A percentile compares a stretch with the other conserved stretches of the same genome.
Conservation (phyloP, 768 basidiomycete genomes). For the Boletus vermiculosoides region DNA sequence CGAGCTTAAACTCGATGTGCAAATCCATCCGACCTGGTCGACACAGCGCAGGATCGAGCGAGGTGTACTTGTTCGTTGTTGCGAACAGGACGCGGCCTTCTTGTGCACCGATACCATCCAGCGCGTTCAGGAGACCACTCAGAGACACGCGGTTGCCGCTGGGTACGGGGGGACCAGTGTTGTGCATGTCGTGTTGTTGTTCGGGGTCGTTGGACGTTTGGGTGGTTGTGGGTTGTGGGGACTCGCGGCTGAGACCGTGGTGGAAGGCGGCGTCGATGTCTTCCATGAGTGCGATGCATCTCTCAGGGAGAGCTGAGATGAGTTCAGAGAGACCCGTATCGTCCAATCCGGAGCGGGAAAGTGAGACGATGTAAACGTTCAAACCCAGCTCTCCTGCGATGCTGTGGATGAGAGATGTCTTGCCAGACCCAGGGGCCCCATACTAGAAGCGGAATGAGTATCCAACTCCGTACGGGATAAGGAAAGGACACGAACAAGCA, state of each 20-base stretch:
- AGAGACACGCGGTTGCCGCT: conserved; percentile 50
- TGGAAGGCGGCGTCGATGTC: conserved; percentile 80
- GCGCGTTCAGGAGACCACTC: conserved; percentile 73
- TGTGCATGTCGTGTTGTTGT: conserved; percentile 18
- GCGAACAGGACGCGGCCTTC: conserved; percentile 83
- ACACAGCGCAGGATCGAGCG: conserved; percentile 71
- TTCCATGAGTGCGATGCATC: conserved; percentile 78
- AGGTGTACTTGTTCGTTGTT: conserved; percentile 70
- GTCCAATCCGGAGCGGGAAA: conserved; percentile 61
- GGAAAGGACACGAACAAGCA: conserved; percentile 42
- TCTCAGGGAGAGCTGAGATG: conserved; percentile 61
- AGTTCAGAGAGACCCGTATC: conserved; percentile 58
- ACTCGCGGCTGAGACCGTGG: conserved; percentile 39
- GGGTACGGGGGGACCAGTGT: conserved; percentile 6
- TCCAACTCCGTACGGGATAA: background rate
- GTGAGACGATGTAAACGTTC: conserved; percentile 70
- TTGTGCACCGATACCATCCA: conserved; percentile 76
- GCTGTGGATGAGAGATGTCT: conserved; percentile 74
- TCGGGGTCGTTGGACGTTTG: background rate
- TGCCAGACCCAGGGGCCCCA: conserved; percentile 76
- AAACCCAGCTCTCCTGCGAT: conserved; percentile 77
- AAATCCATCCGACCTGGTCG: conserved; percentile 82
- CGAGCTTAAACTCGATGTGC: conserved; percentile 74
- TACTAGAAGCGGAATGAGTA: conserved; percentile 38
- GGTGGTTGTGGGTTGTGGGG: background rate